Conservation (phyloP, 1,139 yeast genomes). For the Blastobotrys raffinosifermentans region DNA sequence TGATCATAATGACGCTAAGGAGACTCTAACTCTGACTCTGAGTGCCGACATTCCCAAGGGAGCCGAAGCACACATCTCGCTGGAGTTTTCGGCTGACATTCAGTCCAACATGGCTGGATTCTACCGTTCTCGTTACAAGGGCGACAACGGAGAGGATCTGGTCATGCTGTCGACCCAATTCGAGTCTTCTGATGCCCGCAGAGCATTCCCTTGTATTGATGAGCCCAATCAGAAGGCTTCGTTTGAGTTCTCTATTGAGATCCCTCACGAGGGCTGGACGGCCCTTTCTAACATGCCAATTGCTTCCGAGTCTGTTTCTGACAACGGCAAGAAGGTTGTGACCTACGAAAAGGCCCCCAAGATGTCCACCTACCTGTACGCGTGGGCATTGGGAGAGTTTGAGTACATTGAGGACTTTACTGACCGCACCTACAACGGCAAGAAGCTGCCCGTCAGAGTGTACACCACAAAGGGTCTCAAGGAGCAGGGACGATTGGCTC, state of each 20-base stretch:
- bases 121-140: constrained; percentile 65
- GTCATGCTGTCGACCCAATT: constrained; percentile 79
- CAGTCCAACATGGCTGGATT: constrained; percentile 78
- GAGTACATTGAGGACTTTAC: constrained; percentile 55
- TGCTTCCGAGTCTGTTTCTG: constrained; percentile 27
- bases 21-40: constrained; percentile 31
- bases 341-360: constrained; percentile 54
- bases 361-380: constrained; percentile 71
- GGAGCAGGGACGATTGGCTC: constrained; percentile 58
- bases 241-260: constrained; percentile 59
- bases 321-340: constrained; percentile 30
- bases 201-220: constrained; percentile 88
- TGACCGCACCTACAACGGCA: constrained; percentile 38
- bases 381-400: constrained; percentile 73
- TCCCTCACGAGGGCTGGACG: constrained; percentile 48
- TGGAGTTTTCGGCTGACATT: constrained; percentile 42
- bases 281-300: constrained; percentile 76
- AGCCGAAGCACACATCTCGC: constrained; percentile 22
- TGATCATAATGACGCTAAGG: constrained; percentile 26
- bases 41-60: constrained; percentile 9
- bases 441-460: constrained; percentile 57
- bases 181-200: constrained; percentile 85
- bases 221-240: constrained; percentile 82
- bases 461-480: constrained; percentile 68
- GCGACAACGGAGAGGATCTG: constrained; percentile 46